A percentile compares a stretch with the other conserved stretches of the same genome.
Conservation (phyloP, 352 stramenopile species). For the Globisporangium iwayamae region DNA sequence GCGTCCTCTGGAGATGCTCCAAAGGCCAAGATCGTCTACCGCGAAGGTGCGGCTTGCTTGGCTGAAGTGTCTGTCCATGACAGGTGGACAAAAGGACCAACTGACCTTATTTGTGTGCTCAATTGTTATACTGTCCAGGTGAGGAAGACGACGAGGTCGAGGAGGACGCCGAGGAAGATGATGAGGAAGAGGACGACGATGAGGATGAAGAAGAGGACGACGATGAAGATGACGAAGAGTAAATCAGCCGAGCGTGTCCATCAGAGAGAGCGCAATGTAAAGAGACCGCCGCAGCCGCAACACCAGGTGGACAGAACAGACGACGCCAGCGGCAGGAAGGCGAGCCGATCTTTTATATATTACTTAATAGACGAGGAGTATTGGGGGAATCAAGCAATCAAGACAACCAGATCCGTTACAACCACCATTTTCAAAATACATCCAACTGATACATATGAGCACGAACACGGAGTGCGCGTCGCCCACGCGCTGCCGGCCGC, state of each 20-base stretch:
- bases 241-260: slow-evolving; percentile 30
- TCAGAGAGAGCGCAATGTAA: slow-evolving; percentile 27
- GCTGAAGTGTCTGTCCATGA: not conserved
- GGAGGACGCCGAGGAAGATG: slow-evolving; percentile 19
- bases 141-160: slow-evolving; percentile 30
- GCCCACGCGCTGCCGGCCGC: slow-evolving; percentile 49
- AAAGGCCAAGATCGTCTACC: slow-evolving; percentile 60
- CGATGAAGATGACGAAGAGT: slow-evolving; percentile 49
- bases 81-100: not conserved
- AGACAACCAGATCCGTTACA: not conserved
- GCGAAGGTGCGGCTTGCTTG: slow-evolving; percentile 35
- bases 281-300: not conserved
- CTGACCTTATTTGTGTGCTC: slow-evolving; percentile 2
- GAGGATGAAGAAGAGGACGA: slow-evolving; percentile 35
- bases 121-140: slow-evolving; percentile 9
- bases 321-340: not conserved
- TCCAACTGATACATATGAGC: slow-evolving; percentile 1
- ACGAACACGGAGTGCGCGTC: slow-evolving; percentile 13
- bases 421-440: not conserved
- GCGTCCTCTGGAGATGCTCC: slow-evolving; percentile 41
- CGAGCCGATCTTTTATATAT: slow-evolving; percentile 22
- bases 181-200: slow-evolving; percentile 33
- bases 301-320: not conserved
- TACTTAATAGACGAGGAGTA: slow-evolving; percentile 18
- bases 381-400: not conserved